Base-by-base conservation (phyloP, 2,329 filamentous ascomycete species). In the Coniochaeta sp. region DNA sequence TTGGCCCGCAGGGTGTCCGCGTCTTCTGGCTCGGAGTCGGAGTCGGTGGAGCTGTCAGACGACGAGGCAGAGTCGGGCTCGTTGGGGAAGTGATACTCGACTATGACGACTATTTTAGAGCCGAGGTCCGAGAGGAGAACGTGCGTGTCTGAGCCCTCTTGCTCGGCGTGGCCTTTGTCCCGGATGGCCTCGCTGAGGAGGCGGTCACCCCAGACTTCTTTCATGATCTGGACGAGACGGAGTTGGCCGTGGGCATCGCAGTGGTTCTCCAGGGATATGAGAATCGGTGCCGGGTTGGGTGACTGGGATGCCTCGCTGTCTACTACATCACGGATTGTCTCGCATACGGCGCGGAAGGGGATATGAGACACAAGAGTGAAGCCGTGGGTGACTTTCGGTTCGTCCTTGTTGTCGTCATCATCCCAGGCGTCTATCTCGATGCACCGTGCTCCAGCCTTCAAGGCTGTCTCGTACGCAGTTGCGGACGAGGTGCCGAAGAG, bases 371-470 rank as follows among this genome's bases (percentile, higher is more conserved):
- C 85, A 1, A 89, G 75, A 0, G 87, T 89, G 69, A 84, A 89
- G 1, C 87, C 87, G 67, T 89, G 87, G 0, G 87, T 89, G 58
- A 89, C 86, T 68, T 88, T 89, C 4, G 86, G 87, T 69, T 89
- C 87, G 11, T 84, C 78, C 43, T 73, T 73, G 65, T 88, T 71
- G 9, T 85, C 81, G 40, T 81, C 76, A 56, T 87, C 79, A 66
- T 90, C 86, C 88, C 87, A 90, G 1, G 85, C 88, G 67, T 90
- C 87, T 59, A 90, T 90, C 72, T 90, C 88, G 40, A 90, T 86
- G 66, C 88, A 90, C 7, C 88, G 78, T 1, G 86, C 85, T 1
- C 87, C 88, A 0, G 85, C 82, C 33, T 73, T 75, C 17, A 90
- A 74, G 0, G 85, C 84, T 6, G 78, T 83, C 66, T 86, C 79